These are phyloP conservation scores for Dryadomyces sulphureus DNA, from an alignment of 2,329 filamentous ascomycete species.

Conservation along the genomic window DNA sequence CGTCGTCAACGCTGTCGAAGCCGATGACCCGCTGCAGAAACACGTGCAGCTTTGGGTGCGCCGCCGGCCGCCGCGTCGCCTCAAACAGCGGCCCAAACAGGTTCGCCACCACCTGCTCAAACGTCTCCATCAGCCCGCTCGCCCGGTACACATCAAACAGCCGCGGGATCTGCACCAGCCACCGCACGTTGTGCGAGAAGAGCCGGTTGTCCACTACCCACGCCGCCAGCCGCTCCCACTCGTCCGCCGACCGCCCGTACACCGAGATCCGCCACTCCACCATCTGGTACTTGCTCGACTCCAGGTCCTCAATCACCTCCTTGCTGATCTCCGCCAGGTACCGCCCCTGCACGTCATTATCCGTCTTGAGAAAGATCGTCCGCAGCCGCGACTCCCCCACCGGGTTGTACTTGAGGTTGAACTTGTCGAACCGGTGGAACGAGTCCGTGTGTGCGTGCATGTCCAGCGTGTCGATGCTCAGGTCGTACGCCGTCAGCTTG, in stretches of 20 bases:
- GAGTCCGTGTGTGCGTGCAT: slow-evolving; percentile 99
- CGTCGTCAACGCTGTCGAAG: slow-evolving; percentile 95
- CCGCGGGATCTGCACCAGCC: slow-evolving; percentile 90
- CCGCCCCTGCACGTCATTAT: slow-evolving; percentile 91
- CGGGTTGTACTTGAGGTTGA: slow-evolving; percentile 98
- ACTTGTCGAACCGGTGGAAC: slow-evolving; percentile 98
- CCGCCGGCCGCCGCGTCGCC: slow-evolving; percentile 73
- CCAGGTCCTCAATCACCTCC: slow-evolving; percentile 90
- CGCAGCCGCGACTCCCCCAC: slow-evolving; percentile 87
- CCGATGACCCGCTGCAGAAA: slow-evolving; percentile 93
- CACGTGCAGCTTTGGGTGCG: slow-evolving; percentile 82
- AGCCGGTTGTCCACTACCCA: slow-evolving; percentile 98
- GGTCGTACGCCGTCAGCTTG: slow-evolving; percentile 89
- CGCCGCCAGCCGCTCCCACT: slow-evolving; percentile 94
- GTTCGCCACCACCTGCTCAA: slow-evolving; percentile 80
- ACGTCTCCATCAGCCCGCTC: slow-evolving; percentile 72
- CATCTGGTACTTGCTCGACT: slow-evolving; percentile 99
- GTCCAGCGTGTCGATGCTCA: slow-evolving; percentile 95
- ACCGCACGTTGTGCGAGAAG: slow-evolving; percentile 93
- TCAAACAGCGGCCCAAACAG: slow-evolving; percentile 90
- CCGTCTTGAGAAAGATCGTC: slow-evolving; percentile 98
- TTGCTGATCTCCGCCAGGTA: slow-evolving; percentile 97
- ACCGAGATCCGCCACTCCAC: slow-evolving; percentile 98
- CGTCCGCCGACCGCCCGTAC: slow-evolving; percentile 79
- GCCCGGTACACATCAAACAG: slow-evolving; percentile 94